Conservation (phyloP, 2,329 filamentous ascomycete genomes). For the Sporothrix globosa region DNA sequence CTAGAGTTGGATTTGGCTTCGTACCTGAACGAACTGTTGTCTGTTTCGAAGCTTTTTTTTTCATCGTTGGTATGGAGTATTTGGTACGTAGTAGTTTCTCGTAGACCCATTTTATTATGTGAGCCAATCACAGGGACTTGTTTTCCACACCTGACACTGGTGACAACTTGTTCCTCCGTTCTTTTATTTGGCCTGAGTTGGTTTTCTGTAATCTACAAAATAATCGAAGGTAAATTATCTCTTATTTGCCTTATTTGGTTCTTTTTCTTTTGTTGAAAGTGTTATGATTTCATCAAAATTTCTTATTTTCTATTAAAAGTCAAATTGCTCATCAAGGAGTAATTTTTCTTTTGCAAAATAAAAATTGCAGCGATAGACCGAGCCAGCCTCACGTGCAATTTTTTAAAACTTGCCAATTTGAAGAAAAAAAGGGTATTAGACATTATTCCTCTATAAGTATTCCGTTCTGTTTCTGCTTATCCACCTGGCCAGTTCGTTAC, state of each 20-base stretch:
- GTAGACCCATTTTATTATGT: background rate
- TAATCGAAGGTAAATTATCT: no score
- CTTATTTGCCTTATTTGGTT: no score
- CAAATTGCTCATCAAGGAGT: no score
- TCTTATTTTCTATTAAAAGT: no score
- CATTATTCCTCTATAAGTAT: background rate
- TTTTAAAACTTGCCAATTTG: background rate
- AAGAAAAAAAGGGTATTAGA: background rate
- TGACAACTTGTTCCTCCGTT: no score
- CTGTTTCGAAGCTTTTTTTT: slow-evolving; percentile 24
- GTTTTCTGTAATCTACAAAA: background rate
- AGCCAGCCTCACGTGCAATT: no score
- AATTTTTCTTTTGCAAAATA: no score
- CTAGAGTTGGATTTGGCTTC: background rate
- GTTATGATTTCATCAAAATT: no score
- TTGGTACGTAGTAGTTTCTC: background rate
- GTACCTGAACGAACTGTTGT: slow-evolving; percentile 1
- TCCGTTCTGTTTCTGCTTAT: no score
- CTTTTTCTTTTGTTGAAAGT: no score
- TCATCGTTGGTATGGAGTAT: background rate
- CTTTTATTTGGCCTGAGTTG: background rate
- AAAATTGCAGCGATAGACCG: no score
- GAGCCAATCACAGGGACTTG: slow-evolving; percentile 22
- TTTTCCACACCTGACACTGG: background rate
- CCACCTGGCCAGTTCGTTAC: no score